phyloP scores from a whole-genome alignment of 345 rosid genomes.

The Excoecaria agallocha region DNA sequence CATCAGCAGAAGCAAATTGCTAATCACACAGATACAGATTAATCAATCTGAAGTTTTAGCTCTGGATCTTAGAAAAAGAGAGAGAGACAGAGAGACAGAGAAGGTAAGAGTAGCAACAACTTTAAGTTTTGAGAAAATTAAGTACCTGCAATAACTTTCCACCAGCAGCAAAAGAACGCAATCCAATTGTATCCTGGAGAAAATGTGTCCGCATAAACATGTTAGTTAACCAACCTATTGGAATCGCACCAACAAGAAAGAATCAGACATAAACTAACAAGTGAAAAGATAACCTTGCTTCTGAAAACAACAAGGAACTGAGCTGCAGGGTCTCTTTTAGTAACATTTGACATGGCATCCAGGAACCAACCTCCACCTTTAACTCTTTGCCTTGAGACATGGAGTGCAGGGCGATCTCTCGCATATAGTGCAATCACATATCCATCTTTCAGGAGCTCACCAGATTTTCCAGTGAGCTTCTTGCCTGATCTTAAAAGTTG shows the following conservation, averaged over 20 bases:
- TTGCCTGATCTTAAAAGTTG: conserved; percentile 52
- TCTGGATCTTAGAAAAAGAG: background rate
- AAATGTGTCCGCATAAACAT: conserved; percentile 9
- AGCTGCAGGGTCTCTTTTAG: conserved; percentile 96
- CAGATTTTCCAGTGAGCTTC: conserved; percentile 52
- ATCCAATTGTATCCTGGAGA: conserved; percentile 83
- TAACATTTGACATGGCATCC: conserved; percentile 78
- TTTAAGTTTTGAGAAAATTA: background rate
- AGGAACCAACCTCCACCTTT: conserved; percentile 99
- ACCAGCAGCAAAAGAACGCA: conserved; percentile 99
- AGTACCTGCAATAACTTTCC: conserved; percentile 96
- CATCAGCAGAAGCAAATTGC: background rate
- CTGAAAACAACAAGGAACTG: conserved; percentile 87
- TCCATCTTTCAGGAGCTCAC: conserved; percentile 80
- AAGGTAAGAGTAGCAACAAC: background rate
- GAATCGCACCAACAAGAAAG: background rate
- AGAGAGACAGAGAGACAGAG: background rate
- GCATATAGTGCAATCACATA: conserved; percentile 79
- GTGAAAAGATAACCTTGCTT: conserved; percentile 62
- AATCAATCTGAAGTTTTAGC: background rate
- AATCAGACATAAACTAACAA: background rate
- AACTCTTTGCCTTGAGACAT: conserved; percentile 87
- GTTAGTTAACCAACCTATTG: conserved; percentile 9
- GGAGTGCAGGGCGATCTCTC: conserved; percentile 66
- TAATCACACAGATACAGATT: background rate